Base-by-base conservation (phyloP, 495 filamentous ascomycete genomes). In the Penicillium psychrofluorescens region DNA sequence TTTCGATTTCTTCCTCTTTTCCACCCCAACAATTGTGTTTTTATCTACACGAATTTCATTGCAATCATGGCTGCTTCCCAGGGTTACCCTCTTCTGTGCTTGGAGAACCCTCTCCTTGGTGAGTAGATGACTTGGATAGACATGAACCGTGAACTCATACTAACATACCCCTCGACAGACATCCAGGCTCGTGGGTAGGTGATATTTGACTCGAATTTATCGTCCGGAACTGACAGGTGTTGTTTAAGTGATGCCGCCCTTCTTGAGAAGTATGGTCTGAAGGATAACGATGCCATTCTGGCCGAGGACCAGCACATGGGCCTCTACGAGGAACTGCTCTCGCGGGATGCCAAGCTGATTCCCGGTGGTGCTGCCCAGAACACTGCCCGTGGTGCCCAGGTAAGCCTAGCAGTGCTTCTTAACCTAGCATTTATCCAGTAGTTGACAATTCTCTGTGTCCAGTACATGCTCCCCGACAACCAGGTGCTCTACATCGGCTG, bases 331-430 rank as follows among this genome's bases (percentile, higher is more conserved):
- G 94, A 99, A 52, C 79, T 97, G 49, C 75, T 95, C 46, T 78
- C 84, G 75, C 83, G 78, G 60, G 79, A 90, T 53, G 90, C 90
- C 49, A 95, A 94, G 72, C 76, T 95, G 61, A 89, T 99, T 64
- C 88, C 92, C 43, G 92, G 92, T 58, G 92, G 92, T 61, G 94
- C 94, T 46, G 92, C 94, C 22, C 92, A 99, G 69, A 99, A 99
- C 79, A 91, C 91, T 44, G 92, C 94, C 55, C 85, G 92, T 56
- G 92, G 92, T 57, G 94, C 90, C 44, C 87, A 84, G 71, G 80
- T 83, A 72, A 30, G 40, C 22, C 3, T 22, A 22, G 4, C 4
- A 22, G 22, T 22, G 2, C 2, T 22, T 22, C 2, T 22, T 3
- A 22, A 4, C 22, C 22, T 6, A 6, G 22, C 6, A 6, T 22